These are phyloP conservation scores for Sphaerobolus stellatus DNA, from an alignment of 1,284 basidiomycete species.

Conservation along the genomic window DNA sequence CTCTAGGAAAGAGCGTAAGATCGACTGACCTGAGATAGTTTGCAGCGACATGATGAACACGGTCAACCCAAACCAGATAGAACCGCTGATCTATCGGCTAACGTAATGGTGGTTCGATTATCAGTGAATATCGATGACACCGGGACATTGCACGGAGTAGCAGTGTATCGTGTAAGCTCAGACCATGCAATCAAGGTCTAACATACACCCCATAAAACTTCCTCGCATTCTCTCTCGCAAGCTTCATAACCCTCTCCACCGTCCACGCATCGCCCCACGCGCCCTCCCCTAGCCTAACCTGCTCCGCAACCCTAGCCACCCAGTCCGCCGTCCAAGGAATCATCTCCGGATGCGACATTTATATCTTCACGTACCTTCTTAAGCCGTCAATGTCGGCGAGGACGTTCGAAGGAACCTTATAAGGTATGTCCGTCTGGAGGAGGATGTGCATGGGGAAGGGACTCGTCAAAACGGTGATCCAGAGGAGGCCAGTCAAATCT, in stretches of 20 bases:
- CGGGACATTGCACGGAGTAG: too few relatives aligned
- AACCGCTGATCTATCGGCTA: too few relatives aligned
- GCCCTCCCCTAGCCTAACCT: conserved; percentile 22
- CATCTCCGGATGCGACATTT: conserved; percentile 75
- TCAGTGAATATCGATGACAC: too few relatives aligned
- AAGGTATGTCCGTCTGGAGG: conserved; percentile 81
- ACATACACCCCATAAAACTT: conserved; percentile 65
- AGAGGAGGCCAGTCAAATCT: too few relatives aligned
- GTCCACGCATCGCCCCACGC: conserved; percentile 44
- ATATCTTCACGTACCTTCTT: conserved; percentile 41
- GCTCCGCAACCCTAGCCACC: conserved; percentile 52
- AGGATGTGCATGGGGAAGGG: conserved; percentile 54
- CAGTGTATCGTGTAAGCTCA: too few relatives aligned
- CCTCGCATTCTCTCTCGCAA: conserved; percentile 65
- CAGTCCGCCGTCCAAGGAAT: conserved; percentile 81
- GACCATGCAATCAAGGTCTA: too few relatives aligned
- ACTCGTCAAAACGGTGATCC: conserved; percentile 36
- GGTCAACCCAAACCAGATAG: too few relatives aligned
- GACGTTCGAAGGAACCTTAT: conserved; percentile 76
- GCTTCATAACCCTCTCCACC: conserved; percentile 54
- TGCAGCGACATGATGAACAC: too few relatives aligned
- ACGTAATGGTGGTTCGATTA: too few relatives aligned
- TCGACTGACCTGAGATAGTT: too few relatives aligned
- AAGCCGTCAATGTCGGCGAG: conserved; percentile 36
- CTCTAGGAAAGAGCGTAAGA: too few relatives aligned